phyloP scores from a whole-genome alignment of 2,329 filamentous ascomycete species.

The Ophiocordyceps camponoti-rufipedis region DNA sequence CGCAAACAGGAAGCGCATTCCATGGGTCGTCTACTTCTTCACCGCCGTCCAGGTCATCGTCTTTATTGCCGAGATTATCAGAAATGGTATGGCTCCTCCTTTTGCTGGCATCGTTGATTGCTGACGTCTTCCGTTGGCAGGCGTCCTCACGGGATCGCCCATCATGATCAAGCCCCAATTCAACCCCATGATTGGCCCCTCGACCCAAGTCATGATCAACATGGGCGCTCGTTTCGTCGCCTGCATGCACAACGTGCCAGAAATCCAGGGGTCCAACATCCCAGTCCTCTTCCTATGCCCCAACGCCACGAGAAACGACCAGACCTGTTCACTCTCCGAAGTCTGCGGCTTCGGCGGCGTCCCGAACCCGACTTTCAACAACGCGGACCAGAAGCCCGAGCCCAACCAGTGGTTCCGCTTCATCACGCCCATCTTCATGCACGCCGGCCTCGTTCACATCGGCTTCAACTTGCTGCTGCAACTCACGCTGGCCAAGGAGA shows the following conservation, averaged over 20 bases:
- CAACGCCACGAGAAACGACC: slow-evolving; percentile 46
- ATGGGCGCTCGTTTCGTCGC: slow-evolving; percentile 88
- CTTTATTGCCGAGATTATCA: slow-evolving; percentile 76
- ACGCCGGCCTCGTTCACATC: slow-evolving; percentile 87
- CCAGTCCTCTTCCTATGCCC: slow-evolving; percentile 60
- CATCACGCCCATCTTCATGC: slow-evolving; percentile 87
- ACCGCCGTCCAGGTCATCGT: slow-evolving; percentile 62
- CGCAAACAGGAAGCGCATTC: slow-evolving; percentile 36
- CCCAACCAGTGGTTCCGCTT: slow-evolving; percentile 97
- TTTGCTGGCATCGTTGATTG: background rate
- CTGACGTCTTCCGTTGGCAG: slow-evolving; percentile 21
- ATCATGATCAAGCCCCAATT: slow-evolving; percentile 70
- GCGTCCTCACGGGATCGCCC: slow-evolving; percentile 56
- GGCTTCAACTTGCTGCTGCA: slow-evolving; percentile 90
- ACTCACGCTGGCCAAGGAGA: slow-evolving; percentile 74
- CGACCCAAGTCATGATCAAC: slow-evolving; percentile 77
- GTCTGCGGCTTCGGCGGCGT: slow-evolving; percentile 70
- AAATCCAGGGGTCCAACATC: slow-evolving; percentile 34
- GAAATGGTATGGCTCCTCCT: slow-evolving; percentile 44
- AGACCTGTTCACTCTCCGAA: slow-evolving; percentile 53
- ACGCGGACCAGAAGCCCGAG: slow-evolving; percentile 30
- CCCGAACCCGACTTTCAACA: slow-evolving; percentile 44
- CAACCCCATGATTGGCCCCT: slow-evolving; percentile 96
- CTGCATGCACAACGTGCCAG: slow-evolving; percentile 76
- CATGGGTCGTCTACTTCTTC: slow-evolving; percentile 71